These are phyloP conservation scores for Xenosphaeropsis pyriputrescens DNA, from an alignment of 2,329 filamentous ascomycete genomes.

Conservation along the genomic window DNA sequence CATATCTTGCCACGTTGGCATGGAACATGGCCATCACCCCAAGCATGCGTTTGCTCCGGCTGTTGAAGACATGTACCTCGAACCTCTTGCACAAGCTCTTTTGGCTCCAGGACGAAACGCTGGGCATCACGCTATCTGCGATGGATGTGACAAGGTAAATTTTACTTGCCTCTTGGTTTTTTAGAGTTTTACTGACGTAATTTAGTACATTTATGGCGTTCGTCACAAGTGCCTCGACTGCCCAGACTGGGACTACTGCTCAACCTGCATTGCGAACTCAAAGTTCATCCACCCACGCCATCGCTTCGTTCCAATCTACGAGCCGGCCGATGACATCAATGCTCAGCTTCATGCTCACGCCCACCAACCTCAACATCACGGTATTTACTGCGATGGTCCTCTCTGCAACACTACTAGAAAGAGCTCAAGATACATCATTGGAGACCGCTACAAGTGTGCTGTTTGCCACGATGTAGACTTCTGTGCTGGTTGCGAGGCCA, in stretches of 20 bases:
- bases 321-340: constrained; percentile 35
- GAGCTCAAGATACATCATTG: constrained; percentile 60
- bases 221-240: constrained; percentile 96
- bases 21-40: constrained; percentile 82
- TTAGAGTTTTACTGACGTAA: not conserved
- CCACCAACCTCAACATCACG: constrained; percentile 48
- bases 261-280: constrained; percentile 54
- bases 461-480: constrained; percentile 93
- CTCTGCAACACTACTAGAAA: constrained; percentile 51
- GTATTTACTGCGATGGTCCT: constrained; percentile 91
- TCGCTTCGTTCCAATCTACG: constrained; percentile 80
- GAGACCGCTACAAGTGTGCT: constrained; percentile 90
- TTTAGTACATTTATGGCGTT: constrained; percentile 62
- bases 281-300: constrained; percentile 62
- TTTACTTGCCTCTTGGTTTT: constrained; percentile 3
- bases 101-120: constrained; percentile 69
- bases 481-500: constrained; percentile 85
- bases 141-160: constrained; percentile 67
- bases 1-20: constrained; percentile 59
- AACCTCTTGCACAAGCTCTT: constrained; percentile 45
- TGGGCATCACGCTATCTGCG: constrained; percentile 79
- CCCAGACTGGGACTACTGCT: constrained; percentile 95
- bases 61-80: constrained; percentile 45
- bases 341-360: constrained; percentile 25
- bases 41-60: constrained; percentile 66